These are phyloP conservation scores for Nidularia sp. DNA, from an alignment of 768 basidiomycete genomes.

Conservation along the genomic window DNA sequence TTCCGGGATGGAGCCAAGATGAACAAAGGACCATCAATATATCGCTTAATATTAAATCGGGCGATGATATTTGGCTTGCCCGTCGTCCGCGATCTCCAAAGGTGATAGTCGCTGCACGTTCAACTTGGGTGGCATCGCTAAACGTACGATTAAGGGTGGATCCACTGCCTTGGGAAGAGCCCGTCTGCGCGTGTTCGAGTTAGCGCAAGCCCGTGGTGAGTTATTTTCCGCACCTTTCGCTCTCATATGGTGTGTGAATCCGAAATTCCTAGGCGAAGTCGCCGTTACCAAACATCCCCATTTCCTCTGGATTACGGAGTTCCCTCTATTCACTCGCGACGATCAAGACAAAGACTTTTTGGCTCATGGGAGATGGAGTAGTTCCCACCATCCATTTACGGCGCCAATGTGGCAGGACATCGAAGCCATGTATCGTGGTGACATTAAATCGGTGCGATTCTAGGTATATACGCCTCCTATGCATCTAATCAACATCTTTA, in stretches of 20 bases:
- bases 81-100: slow-evolving; percentile 45
- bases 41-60: slow-evolving; percentile 37
- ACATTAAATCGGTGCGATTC: slow-evolving; percentile 48
- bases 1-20: slow-evolving; percentile 11
- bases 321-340: slow-evolving; percentile 84
- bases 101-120: slow-evolving; percentile 29
- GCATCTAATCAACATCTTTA: slow-evolving; percentile 1
- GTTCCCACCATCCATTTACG: slow-evolving; percentile 94
- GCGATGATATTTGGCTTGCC: slow-evolving; percentile 58
- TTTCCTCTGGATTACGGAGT: slow-evolving; percentile 95
- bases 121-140: slow-evolving; percentile 3
- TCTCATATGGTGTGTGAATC: neutral
- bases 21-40: slow-evolving; percentile 15
- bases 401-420: slow-evolving; percentile 93
- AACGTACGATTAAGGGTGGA: slow-evolving; percentile 50
- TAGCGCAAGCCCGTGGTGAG: slow-evolving; percentile 62
- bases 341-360: slow-evolving; percentile 87
- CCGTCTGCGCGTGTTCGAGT: slow-evolving; percentile 62
- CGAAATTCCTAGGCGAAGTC: slow-evolving; percentile 47
- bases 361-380: slow-evolving; percentile 86
- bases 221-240: slow-evolving; percentile 3
- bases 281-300: slow-evolving; percentile 56
- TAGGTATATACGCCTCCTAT: neutral
- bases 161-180: slow-evolving; percentile 77
- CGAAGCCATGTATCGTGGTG: slow-evolving; percentile 66